Evolutionary conservation across 2,329 filamentous ascomycete species (phyloP), one percentile per base, ranked within the genome.

Genomic region (Nigrograna mackinnonii): DNA sequence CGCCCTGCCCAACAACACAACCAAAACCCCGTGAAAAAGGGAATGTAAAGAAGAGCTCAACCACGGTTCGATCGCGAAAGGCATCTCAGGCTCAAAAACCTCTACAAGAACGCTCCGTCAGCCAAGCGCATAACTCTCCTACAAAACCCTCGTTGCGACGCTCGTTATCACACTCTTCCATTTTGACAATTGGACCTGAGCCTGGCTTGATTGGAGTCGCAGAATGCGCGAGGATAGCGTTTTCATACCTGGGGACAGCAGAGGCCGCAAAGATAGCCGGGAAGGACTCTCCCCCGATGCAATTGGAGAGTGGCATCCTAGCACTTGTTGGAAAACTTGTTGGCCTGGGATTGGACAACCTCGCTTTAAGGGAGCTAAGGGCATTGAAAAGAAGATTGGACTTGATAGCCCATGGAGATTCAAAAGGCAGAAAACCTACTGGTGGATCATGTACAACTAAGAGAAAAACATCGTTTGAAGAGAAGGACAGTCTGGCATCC

Each of bases 251-350:
- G 28, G 76, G 85, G 37, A 74, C 77, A 20, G 57, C 83, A 18
- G 79, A 86, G 37, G 72, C 67, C 21, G 62, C 64, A 16, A 72
- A 78, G 19, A 70, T 78, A 1, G 69, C 78, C 5, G 74, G 77
- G 6, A 69, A 82, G 7, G 69, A 77, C 7, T 70, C 84, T n/a
- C 77, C 82, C 1, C 77, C 80, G 33, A 70, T 87, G 28, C 86
- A 91, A 58, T 66, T 91, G 4, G 88, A 91, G 60, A 83, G 76
- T 45, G 88, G 87, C 40, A 87, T 89, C 76, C 80, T 86, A 13
- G 82, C 84, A 0, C 76, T 91, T 39, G 68, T 86, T 28, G 79
- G 80, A 28, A 89, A 84, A 59, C 72, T 91, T 1, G 70, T 90
- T 12, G 71, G 74, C 0, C 72, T 89, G 35, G 80, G 82, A 1